Evolutionary conservation across 306 rosid species (phyloP).

Genomic region (Aeschynomene evenia): DNA sequence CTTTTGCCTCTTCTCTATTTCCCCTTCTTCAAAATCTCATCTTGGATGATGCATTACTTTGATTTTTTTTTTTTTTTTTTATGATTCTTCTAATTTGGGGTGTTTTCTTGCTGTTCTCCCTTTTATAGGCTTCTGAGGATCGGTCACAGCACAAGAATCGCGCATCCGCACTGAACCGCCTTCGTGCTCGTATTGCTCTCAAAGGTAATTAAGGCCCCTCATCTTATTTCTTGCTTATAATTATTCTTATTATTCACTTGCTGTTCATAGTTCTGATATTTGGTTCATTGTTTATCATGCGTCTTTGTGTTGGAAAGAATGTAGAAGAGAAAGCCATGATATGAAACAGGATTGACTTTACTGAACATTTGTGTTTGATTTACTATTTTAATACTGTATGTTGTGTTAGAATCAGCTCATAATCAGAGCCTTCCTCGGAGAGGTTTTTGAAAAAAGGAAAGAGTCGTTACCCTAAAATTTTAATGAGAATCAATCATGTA

Average conservation of each 20-base stretch:
- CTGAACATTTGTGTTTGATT: background rate
- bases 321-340: background rate
- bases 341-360: background rate
- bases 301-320: background rate
- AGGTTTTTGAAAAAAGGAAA: background rate
- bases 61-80: background rate
- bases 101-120: background rate
- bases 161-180: conserved; percentile 74
- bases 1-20: background rate
- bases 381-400: too few relatives aligned
- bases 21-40: background rate
- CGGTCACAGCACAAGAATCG: conserved; percentile 95
- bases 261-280: background rate
- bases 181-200: conserved; percentile 78
- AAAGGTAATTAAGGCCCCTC: conserved; percentile 38
- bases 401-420: background rate
- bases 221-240: too few relatives aligned
- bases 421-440: background rate
- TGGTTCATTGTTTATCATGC: background rate
- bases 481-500: background rate
- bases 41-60: background rate
- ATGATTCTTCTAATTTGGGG: conserved; percentile 1
- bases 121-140: conserved; percentile 76
- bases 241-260: background rate
- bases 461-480: background rate